These are phyloP conservation scores for Pichia cactophila DNA, from an alignment of 1,139 yeast genomes.

Conservation along the genomic window DNA sequence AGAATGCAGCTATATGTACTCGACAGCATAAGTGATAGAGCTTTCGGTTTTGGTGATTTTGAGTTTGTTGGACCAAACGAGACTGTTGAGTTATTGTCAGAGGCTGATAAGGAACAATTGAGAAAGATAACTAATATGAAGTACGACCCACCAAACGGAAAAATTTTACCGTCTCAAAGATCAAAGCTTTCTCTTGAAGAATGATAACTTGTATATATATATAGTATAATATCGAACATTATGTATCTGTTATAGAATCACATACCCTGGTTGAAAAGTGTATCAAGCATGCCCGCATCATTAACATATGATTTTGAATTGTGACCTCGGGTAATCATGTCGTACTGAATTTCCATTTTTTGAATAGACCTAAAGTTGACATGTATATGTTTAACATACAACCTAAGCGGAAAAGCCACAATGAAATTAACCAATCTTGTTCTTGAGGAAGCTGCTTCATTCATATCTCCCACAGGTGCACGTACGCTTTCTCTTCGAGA, in stretches of 20 bases:
- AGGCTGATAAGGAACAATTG: constrained; percentile 47
- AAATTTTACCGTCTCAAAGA: constrained; percentile 53
- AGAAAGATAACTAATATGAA: constrained; percentile 29
- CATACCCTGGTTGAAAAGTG: not conserved
- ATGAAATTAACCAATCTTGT: constrained; percentile 51
- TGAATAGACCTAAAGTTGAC: not conserved
- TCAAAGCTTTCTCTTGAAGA: constrained; percentile 55
- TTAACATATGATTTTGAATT: too few species aligned
- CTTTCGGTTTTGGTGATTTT: constrained; percentile 86
- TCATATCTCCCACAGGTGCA: constrained; percentile 39
- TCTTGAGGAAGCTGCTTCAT: constrained; percentile 43
- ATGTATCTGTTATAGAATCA: too few species aligned
- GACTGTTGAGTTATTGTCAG: constrained; percentile 64
- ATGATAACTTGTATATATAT: constrained; percentile 5
- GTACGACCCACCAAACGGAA: constrained; percentile 38
- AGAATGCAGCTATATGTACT: constrained; percentile 84
- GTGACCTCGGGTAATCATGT: too few species aligned
- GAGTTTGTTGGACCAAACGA: constrained; percentile 80
- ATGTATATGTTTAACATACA: not conserved
- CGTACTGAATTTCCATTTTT: too few species aligned
- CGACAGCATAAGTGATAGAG: constrained; percentile 79
- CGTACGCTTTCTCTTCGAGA: constrained; percentile 37
- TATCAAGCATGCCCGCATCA: too few species aligned
- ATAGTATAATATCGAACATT: not conserved
- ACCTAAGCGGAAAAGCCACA: not conserved